These are phyloP conservation scores for Spongospora subterranea DNA, from an alignment of 208 protist genomes.

Conservation along the genomic window DNA sequence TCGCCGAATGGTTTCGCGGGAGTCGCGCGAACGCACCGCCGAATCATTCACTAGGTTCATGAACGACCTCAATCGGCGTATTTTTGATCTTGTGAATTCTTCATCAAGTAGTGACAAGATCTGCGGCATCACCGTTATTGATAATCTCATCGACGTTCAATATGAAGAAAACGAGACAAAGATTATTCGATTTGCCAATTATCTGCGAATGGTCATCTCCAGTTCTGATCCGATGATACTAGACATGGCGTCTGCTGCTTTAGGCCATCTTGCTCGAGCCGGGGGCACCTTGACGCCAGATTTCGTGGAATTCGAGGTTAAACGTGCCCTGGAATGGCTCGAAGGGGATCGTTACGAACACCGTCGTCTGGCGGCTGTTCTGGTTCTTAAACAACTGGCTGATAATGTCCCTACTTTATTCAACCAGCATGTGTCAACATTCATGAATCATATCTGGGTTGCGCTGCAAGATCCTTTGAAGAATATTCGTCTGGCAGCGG, in stretches of 20 bases:
- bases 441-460: conserved; percentile 78
- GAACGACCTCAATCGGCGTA: conserved; percentile 73
- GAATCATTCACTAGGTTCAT: conserved; percentile 73
- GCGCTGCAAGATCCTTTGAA: conserved; percentile 75
- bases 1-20: conserved; percentile 57
- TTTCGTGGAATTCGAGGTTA: conserved; percentile 82
- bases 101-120: conserved; percentile 74
- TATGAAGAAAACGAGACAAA: conserved; percentile 74
- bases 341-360: conserved; percentile 67
- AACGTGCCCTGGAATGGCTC: conserved; percentile 80
- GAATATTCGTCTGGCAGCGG: conserved; percentile 73
- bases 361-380: conserved; percentile 67
- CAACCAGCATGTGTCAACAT: conserved; percentile 75
- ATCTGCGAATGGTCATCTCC: conserved; percentile 74
- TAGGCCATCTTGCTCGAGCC: conserved; percentile 76
- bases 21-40: conserved; percentile 71
- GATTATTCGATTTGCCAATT: conserved; percentile 78
- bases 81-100: conserved; percentile 76
- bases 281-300: conserved; percentile 79
- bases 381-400: conserved; percentile 81
- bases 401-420: conserved; percentile 83
- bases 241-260: conserved; percentile 73
- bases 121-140: conserved; percentile 78
- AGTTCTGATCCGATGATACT: conserved; percentile 74
- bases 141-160: conserved; percentile 72